phyloP scores from a whole-genome alignment of 164 flowering plant genomes.

The Tetrastigma voinierianum region DNA sequence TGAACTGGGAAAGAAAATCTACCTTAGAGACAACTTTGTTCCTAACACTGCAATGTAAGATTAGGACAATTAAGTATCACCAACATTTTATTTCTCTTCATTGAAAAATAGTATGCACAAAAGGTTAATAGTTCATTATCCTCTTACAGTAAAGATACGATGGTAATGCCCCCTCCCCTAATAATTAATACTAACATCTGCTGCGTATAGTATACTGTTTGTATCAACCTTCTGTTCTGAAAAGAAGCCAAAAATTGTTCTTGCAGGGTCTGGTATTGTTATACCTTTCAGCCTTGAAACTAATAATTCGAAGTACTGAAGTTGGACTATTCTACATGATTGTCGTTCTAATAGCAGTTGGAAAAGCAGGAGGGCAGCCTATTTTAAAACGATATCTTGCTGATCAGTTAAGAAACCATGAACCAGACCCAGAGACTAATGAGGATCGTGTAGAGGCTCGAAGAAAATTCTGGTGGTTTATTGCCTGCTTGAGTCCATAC shows the following conservation, averaged over 20 bases:
- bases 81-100: no score
- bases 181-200: no score
- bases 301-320: not conserved
- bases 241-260: not conserved
- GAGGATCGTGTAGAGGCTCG: slow-evolving; percentile 1
- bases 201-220: no score
- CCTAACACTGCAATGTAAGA: no score
- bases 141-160: no score
- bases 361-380: slow-evolving; percentile 17
- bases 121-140: no score
- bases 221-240: no score
- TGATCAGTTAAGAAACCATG: slow-evolving; percentile 12
- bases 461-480: slow-evolving; percentile 16
- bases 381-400: slow-evolving; percentile 11
- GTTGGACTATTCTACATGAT: slow-evolving; percentile 4
- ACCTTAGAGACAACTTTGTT: no score
- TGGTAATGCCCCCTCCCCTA: no score
- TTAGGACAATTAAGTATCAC: no score
- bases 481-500: not conserved
- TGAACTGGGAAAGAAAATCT: no score
- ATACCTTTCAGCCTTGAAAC: not conserved
- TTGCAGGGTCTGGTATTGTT: not conserved
- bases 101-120: no score
- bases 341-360: slow-evolving; percentile 19
- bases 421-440: not conserved